These are phyloP conservation scores for Postia placenta DNA, from an alignment of 768 basidiomycete genomes.

Conservation along the genomic window DNA sequence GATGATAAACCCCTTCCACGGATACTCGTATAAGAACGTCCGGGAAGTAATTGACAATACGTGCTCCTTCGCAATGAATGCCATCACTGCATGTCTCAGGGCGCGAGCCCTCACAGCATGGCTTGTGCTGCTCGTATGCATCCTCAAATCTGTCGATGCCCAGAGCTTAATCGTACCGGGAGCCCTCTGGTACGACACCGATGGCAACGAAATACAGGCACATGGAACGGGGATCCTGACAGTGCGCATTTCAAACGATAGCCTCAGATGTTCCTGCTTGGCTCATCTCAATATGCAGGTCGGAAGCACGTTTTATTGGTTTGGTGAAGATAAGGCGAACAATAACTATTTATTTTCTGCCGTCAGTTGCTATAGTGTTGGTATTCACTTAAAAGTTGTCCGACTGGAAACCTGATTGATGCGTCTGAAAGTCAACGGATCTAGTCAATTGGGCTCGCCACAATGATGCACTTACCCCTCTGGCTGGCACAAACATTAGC, in stretches of 20 bases:
- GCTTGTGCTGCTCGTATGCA: too few species aligned
- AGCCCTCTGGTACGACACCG: conserved; percentile 56
- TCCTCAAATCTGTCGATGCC: conserved; percentile 8
- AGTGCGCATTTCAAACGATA: conserved; percentile 22
- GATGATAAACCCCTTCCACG: too few species aligned
- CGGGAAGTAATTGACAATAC: too few species aligned
- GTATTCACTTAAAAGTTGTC: conserved; percentile 1
- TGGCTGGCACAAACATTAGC: conserved; percentile 49
- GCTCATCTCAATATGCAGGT: conserved; percentile 37
- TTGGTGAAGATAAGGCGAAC: conserved; percentile 55
- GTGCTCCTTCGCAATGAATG: too few species aligned
- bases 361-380: conserved; percentile 52
- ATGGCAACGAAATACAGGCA: conserved; percentile 55
- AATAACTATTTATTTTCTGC: conserved; percentile 51
- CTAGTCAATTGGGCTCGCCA: conserved; percentile 51
- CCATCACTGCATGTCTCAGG: too few species aligned
- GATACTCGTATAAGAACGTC: too few species aligned
- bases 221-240: conserved; percentile 57
- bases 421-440: conserved; percentile 37
- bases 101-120: too few species aligned
- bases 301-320: conserved; percentile 53
- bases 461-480: conserved; percentile 50
- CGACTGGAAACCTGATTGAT: background rate
- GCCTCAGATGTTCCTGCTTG: background rate
- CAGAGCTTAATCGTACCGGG: conserved; percentile 49